Base-by-base conservation (phyloP, 2,329 filamentous ascomycete species). In the Seiridium unicorne region DNA sequence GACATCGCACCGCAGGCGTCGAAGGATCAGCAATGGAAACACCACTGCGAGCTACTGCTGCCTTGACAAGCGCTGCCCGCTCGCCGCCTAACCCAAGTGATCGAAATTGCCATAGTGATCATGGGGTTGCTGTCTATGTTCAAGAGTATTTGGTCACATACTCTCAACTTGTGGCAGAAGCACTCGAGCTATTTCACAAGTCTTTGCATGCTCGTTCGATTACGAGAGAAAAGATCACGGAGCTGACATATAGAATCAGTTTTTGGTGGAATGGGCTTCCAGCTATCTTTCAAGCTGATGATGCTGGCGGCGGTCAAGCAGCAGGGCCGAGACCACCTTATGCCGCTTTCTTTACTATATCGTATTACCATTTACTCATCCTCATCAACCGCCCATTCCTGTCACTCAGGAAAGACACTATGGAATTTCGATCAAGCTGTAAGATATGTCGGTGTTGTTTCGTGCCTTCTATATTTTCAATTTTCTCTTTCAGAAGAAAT, bases 201-300 rank as follows among this genome's bases (percentile, higher is more conserved):
- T 62, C 57, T 7, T 36, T 62, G 10, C 60, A 55, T 34, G 31
- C 57, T 32, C 57, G 59, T 26, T 46, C 47, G 5, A 42, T 60
- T 32, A 61, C 61, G 13, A 49, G 55, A 10, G 55, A 58, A 11
- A 61, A 58, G 46, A 51, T 62, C 7, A 49, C 42, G 34, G 59
- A 53, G n/a, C n/a, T 62, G n/a, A 58, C 58, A 42, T 60, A 36
- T 35, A 58, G 38, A 40, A 51, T 60, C 34, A 47, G 58, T 26
- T 51, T 44, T 10, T 62, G 61, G 61, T 62, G 61, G 61, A 62
- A 62, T 46, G 51, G 53, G 5, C 58, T 62, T 26, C 61, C 61
- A 9, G 46, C 42, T 4, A 46, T 51, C 1, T 55, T 62, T 44
- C 61, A 62, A 44, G 59, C 6, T n/a, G 53, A 55, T 9, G 42